These are phyloP conservation scores for Aurantiochytrium sp. DNA, from an alignment of 108 stramenopile species.

Conservation along the genomic window DNA sequence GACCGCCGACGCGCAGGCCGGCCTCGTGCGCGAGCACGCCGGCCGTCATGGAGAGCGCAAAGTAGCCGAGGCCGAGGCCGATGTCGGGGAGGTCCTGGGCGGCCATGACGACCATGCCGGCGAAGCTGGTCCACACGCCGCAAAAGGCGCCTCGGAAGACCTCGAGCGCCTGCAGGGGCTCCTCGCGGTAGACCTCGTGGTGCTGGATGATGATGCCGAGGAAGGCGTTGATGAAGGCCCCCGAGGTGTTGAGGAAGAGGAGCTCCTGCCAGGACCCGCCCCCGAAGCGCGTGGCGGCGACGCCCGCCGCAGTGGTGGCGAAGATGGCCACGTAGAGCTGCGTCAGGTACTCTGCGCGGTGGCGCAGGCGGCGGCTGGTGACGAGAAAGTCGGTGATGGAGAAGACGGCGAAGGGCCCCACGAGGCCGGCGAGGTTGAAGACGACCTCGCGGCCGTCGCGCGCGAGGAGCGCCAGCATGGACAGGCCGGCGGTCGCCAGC, in stretches of 20 bases:
- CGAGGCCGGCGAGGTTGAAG: background rate
- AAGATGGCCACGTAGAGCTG: background rate
- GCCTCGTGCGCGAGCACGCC: background rate
- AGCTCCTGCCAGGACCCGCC: background rate
- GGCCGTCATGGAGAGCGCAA: background rate
- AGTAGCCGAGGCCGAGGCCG: background rate
- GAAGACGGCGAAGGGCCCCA: background rate
- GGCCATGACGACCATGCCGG: background rate
- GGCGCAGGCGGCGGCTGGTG: background rate
- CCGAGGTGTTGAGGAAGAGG: background rate
- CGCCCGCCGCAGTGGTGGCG: background rate
- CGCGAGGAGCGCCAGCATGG: background rate
- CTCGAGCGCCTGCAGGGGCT: background rate
- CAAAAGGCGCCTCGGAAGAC: background rate
- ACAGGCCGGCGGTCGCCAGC: background rate
- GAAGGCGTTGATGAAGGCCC: background rate
- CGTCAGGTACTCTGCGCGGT: background rate
- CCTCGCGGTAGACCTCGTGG: background rate
- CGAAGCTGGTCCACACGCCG: constrained; percentile 1
- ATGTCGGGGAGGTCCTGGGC: background rate
- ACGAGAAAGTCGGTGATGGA: background rate
- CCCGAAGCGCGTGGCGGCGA: background rate
- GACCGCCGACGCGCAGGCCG: background rate
- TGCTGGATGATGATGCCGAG: background rate
- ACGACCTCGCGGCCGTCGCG: background rate